Conservation (phyloP, 1,284 basidiomycete genomes). For the Veloporphyrellus conicus region DNA sequence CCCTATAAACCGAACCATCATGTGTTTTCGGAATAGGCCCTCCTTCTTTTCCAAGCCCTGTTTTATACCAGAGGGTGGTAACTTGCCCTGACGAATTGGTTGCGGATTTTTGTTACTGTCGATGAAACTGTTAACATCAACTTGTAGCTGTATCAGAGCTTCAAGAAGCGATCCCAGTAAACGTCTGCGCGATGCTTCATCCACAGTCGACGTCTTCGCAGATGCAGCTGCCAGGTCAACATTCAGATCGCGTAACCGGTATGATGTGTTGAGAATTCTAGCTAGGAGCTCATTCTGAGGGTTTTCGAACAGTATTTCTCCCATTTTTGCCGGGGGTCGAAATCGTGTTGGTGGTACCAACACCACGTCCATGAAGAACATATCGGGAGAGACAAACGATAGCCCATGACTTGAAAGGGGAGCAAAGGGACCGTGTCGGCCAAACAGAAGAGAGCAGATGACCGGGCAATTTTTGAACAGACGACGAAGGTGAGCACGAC, state of each 20-base stretch:
- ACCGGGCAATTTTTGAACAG: constrained; percentile 83
- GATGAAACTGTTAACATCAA: constrained; percentile 96
- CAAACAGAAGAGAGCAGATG: constrained; percentile 86
- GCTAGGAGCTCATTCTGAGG: constrained; percentile 94
- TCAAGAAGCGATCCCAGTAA: constrained; percentile 76
- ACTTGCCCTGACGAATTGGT: constrained; percentile 79
- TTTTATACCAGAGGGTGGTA: constrained; percentile 94
- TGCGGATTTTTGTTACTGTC: constrained; percentile 96
- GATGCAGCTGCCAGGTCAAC: constrained; percentile 60
- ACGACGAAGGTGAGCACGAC: constrained; percentile 86
- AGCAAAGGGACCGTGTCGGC: constrained; percentile 85
- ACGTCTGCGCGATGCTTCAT: constrained; percentile 55
- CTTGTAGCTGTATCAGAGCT: constrained; percentile 83
- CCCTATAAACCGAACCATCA: constrained; percentile 72
- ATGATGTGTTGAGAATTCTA: constrained; percentile 78
- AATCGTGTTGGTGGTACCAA: constrained; percentile 94
- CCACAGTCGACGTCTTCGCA: constrained; percentile 52
- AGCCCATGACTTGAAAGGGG: constrained; percentile 51
- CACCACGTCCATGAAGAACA: constrained; percentile 96
- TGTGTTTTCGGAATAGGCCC: constrained; percentile 96
- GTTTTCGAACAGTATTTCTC: constrained; percentile 92
- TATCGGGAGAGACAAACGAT: constrained; percentile 78
- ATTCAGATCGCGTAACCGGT: constrained; percentile 78
- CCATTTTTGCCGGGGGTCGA: constrained; percentile 90
- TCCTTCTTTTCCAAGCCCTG: constrained; percentile 99